phyloP scores from a whole-genome alignment of 345 rosid species.

The Populus simonii region DNA sequence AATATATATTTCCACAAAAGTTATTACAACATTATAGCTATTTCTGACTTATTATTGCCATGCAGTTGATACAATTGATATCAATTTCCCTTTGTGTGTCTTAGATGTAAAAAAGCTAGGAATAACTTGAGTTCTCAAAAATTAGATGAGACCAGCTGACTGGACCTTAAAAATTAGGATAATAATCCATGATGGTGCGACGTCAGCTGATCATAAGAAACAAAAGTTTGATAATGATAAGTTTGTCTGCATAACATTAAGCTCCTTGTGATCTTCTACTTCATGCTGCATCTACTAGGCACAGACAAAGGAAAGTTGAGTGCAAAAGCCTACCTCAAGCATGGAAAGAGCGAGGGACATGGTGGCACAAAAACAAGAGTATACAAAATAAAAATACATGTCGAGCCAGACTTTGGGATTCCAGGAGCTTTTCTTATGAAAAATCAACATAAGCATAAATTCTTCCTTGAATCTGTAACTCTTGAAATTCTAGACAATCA shows the following conservation, averaged over 20 bases:
- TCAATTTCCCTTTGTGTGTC: not conserved
- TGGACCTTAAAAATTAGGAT: no score
- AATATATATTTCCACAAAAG: not conserved
- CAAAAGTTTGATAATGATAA: no score
- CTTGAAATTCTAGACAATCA: constrained; percentile 16
- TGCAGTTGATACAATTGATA: not conserved
- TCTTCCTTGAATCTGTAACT: constrained; percentile 51
- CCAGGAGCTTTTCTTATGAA: constrained; percentile 49
- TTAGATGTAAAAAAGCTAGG: not conserved
- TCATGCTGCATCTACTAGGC: constrained; percentile 17
- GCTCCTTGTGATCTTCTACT: constrained; percentile 5
- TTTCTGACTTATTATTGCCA: not conserved
- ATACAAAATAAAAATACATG: constrained; percentile 33
- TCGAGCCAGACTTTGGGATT: constrained; percentile 40
- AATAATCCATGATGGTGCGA: no score
- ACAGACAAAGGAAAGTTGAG: constrained; percentile 48
- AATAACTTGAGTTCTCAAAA: no score
- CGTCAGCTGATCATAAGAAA: no score
- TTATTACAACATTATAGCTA: not conserved
- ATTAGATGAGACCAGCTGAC: no score
- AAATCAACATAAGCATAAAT: constrained; percentile 40
- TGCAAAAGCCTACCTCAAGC: constrained; percentile 32
- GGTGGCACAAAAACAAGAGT: constrained; percentile 23
- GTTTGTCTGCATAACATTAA: not conserved
- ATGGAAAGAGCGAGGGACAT: constrained; percentile 34